phyloP scores from a whole-genome alignment of 2,329 filamentous ascomycete species.

The Stachybotrys chlorohalonatus region DNA sequence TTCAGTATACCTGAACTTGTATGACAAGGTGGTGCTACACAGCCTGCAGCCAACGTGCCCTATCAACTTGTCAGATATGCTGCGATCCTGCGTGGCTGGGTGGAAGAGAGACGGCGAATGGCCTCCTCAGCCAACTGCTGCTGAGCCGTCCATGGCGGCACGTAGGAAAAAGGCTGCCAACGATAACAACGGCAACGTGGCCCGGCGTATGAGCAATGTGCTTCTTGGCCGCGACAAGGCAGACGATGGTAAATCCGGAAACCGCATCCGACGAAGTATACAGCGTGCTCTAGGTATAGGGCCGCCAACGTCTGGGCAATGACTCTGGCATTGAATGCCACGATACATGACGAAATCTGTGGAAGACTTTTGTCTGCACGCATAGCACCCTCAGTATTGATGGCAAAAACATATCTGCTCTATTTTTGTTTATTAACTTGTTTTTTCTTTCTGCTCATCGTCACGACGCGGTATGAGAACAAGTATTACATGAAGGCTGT shows the following conservation, averaged over 20 bases:
- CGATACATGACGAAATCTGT: too few relatives aligned
- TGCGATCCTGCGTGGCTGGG: slow-evolving; percentile 71
- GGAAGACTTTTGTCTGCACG: too few relatives aligned
- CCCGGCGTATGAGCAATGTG: slow-evolving; percentile 38
- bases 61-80: slow-evolving; percentile 77
- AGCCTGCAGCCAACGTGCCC: slow-evolving; percentile 76
- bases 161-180: slow-evolving; percentile 27
- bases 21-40: slow-evolving; percentile 79
- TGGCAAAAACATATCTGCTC: too few relatives aligned
- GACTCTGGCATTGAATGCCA: not conserved
- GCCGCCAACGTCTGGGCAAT: not conserved
- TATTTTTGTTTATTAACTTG: too few relatives aligned
- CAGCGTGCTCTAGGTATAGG: slow-evolving; percentile 36
- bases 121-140: slow-evolving; percentile 53
- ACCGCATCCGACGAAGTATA: slow-evolving; percentile 35
- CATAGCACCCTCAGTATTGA: too few relatives aligned
- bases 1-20: slow-evolving; percentile 69
- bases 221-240: slow-evolving; percentile 32
- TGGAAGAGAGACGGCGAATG: slow-evolving; percentile 94
- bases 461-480: not conserved
- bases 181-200: slow-evolving; percentile 17
- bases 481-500: not conserved
- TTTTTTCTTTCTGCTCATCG: too few relatives aligned
- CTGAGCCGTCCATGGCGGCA: slow-evolving; percentile 23
- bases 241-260: slow-evolving; percentile 21